Conservation (phyloP, 805 yeast species). For the Nakazawaea laoshanensis region DNA sequence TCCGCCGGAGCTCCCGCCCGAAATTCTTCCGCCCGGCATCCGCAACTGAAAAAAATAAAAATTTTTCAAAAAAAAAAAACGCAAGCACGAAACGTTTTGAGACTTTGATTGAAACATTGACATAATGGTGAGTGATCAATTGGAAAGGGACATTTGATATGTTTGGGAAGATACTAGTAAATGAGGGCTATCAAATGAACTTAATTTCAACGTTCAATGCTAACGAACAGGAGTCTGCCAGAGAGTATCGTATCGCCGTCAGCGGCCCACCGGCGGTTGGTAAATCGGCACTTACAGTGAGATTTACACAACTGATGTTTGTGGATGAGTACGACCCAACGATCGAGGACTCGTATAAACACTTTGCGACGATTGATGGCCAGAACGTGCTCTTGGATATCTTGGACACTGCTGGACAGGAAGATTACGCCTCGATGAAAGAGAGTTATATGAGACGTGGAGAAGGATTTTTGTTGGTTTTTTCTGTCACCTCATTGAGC, state of each 20-base stretch:
- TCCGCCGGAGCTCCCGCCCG: too few relatives aligned
- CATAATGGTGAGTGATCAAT: too few relatives aligned
- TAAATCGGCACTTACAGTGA: slow-evolving; percentile 92
- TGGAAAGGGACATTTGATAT: too few relatives aligned
- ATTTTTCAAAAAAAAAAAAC: too few relatives aligned
- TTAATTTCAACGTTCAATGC: too few relatives aligned
- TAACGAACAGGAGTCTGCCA: slow-evolving; percentile 11
- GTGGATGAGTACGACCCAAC: slow-evolving; percentile 98
- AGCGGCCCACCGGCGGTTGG: slow-evolving; percentile 99
- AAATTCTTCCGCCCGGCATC: too few relatives aligned
- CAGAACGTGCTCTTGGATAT: slow-evolving; percentile 77
- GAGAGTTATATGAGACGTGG: slow-evolving; percentile 96
- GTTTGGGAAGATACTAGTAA: too few relatives aligned
- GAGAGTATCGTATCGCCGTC: slow-evolving; percentile 88
- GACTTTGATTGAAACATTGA: too few relatives aligned
- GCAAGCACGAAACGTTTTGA: too few relatives aligned
- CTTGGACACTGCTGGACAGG: slow-evolving; percentile 97
- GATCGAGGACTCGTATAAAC: slow-evolving; percentile 86
- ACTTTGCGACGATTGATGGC: slow-evolving; percentile 77
- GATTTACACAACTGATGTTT: slow-evolving; percentile 88
- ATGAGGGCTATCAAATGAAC: too few relatives aligned
- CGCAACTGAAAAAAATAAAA: too few relatives aligned
- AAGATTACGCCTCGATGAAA: slow-evolving; percentile 87
- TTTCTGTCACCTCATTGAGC: slow-evolving; percentile 76
- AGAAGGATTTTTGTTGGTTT: slow-evolving; percentile 86